Conservation (phyloP, 2,329 filamentous ascomycete species). For the Gnomoniopsis smithogilvyi region DNA sequence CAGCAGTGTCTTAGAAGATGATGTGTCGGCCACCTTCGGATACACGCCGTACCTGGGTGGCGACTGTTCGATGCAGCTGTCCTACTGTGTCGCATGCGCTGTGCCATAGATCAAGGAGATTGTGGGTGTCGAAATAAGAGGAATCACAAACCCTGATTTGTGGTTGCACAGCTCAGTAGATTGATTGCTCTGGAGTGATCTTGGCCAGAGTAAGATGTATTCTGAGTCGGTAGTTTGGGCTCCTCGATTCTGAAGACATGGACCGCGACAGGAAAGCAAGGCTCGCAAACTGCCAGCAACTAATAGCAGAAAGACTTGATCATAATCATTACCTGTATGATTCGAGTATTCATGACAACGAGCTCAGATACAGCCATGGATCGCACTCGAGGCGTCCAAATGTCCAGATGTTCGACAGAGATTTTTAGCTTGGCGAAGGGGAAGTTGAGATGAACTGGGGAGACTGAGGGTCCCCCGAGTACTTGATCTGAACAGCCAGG, state of each 20-base stretch:
- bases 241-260: too few relatives aligned
- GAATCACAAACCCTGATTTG: background rate
- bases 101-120: background rate
- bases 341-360: too few relatives aligned
- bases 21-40: background rate
- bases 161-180: background rate
- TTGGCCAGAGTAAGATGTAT: background rate
- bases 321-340: too few relatives aligned
- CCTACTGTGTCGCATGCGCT: background rate
- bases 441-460: background rate
- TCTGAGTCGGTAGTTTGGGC: background rate
- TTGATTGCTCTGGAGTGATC: background rate
- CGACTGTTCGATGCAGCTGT: background rate
- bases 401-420: too few relatives aligned
- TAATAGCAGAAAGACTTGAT: too few relatives aligned
- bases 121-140: background rate
- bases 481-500: background rate
- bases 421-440: too few relatives aligned
- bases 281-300: too few relatives aligned
- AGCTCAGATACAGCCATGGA: too few relatives aligned
- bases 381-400: too few relatives aligned
- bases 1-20: background rate
- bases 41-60: background rate
- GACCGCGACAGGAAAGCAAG: too few relatives aligned
- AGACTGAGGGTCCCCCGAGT: too few relatives aligned